Evolutionary conservation across 2,329 filamentous ascomycete species (phyloP).

Genomic region (Penicillium fuscoglaucum): DNA sequence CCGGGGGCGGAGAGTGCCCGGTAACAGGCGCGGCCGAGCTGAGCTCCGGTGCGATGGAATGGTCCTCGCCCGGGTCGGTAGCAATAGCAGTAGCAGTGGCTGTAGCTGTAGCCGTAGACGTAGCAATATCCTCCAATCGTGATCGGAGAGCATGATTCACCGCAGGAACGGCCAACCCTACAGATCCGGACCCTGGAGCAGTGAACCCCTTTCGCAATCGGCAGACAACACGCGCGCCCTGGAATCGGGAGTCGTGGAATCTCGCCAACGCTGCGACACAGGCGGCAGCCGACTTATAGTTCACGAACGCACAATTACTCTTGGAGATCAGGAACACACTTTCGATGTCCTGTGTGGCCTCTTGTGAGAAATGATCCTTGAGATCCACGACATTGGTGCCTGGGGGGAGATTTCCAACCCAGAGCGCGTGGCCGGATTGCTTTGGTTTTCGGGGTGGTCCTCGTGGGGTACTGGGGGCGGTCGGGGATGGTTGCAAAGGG

Average conservation of each 20-base stretch:
- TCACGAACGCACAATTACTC: constrained; percentile 96
- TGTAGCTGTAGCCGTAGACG: background rate
- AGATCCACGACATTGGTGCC: constrained; percentile 77
- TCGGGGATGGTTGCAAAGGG: constrained; percentile 11
- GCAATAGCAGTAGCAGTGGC: constrained; percentile 7
- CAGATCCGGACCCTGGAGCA: constrained; percentile 34
- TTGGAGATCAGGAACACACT: constrained; percentile 94
- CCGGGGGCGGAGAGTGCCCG: constrained; percentile 13
- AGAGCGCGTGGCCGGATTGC: constrained; percentile 81
- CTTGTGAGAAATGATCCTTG: constrained; percentile 86
- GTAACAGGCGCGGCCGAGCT: constrained; percentile 21
- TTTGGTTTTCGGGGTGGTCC: constrained; percentile 67
- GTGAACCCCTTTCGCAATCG: constrained; percentile 65
- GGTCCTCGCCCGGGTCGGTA: constrained; percentile 10
- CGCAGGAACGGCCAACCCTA: constrained; percentile 52
- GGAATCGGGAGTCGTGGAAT: constrained; percentile 88
- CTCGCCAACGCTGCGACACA: constrained; percentile 76
- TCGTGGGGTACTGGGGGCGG: constrained; percentile 48
- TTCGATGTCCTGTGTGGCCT: constrained; percentile 72
- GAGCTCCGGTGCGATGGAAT: background rate
- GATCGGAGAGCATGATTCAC: constrained; percentile 29
- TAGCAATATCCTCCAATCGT: constrained; percentile 14
- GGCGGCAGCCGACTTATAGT: constrained; percentile 78
- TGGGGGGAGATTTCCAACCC: constrained; percentile 91
- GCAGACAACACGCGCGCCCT: constrained; percentile 82